Evolutionary conservation across 345 rosid species (phyloP), one percentile per base, ranked within the genome.

Genomic region (Ceriops decandra): DNA sequence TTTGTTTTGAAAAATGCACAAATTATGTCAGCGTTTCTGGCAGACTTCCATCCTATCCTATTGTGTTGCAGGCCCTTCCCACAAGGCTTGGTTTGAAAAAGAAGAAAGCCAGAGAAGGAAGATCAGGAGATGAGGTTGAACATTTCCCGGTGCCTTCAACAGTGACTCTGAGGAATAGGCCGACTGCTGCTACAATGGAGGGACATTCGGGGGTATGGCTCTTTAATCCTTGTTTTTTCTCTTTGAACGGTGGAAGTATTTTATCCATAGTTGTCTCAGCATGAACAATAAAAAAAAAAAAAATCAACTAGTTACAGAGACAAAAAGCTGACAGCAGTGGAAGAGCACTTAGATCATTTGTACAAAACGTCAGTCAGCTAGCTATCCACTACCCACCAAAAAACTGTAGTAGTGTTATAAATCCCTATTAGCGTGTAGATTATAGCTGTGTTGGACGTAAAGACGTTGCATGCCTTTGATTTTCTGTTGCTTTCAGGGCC

Each of bases 41-140:
- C 3, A 54, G 64, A 59, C 35, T 52, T 54, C 20, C 61, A 72
- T 60, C 19, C 54, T 32, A 64, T 63, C 33, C 46, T 38, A 15
- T 65, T 33, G 19, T 66, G 36, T 63, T 81, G 73, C 85, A 95
- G 99, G 96, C 98, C 68, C 92, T 87, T 75, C 96, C 96, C n/a
- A 90, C 90, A 53, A 90, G 81, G 81, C 85, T 92, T 59, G 87
- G 63, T 74, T 74, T 95, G 76, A 87, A 87, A 73, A 95, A 86
- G 82, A 90, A 82, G 85, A 88, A 96, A 82, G 88, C 98, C 46
- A 81, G 77, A 58, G 98, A 90, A 75, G 98, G 97, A 72, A 88
- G 93, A 78, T 73, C 91, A 20, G 78, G 80, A 10, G 97, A 91
- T 30, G 98, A 95, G 72, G 73, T 87, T n/a, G 98, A 91, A 78